Evolutionary conservation across 306 rosid genomes (phyloP), one percentile per base, ranked within the genome.

Genomic region (Fragaria nilgerrensis): DNA sequence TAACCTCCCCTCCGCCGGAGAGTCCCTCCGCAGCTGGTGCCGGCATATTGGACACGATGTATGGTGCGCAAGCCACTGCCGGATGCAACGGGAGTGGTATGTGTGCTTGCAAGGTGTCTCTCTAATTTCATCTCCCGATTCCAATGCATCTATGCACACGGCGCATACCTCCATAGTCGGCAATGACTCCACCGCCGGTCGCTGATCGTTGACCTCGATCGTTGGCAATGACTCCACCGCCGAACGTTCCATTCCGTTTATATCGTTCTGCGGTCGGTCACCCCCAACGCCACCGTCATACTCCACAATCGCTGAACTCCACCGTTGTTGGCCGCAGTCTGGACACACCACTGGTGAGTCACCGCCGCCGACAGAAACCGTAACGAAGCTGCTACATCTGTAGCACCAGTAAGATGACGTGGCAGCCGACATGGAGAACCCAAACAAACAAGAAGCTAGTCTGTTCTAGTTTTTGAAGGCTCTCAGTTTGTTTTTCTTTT

Each of bases 1-100:
- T 50, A 87, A 89, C 63, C 97, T 86, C 55, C 96, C 97, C 13
- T 91, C 98, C 0, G 78, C 41, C 29, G 55, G 75, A 0, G 74
- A 8, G 9, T 87, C 94, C 1, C 84, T n/a, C 0, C 89, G 96
- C 14, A 91, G 81, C 76, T 90, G 90, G 16, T 87, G 90, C 14
- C 98, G 91, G 76, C 98, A 94, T 34, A 90, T 96, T 0, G 98
- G 98, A 53, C 98, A 94, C 4, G 97, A 94, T 74, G 89, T 94
- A 25, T 17, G 66, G 85, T 92, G 74, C 2, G 87, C 81, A 8
- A 91, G 94, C 97, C 98, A 91, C 7, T 97, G 98, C 2, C 89
- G 81, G 3, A 94, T 91, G 14, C 98, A 94, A 0, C 88, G 96
- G 4, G 86, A 74, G 77, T 94, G 98, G 65, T 88, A 91, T 50